Evolutionary conservation across 2,329 filamentous ascomycete species (phyloP).

Genomic region (Colletotrichum magnum): DNA sequence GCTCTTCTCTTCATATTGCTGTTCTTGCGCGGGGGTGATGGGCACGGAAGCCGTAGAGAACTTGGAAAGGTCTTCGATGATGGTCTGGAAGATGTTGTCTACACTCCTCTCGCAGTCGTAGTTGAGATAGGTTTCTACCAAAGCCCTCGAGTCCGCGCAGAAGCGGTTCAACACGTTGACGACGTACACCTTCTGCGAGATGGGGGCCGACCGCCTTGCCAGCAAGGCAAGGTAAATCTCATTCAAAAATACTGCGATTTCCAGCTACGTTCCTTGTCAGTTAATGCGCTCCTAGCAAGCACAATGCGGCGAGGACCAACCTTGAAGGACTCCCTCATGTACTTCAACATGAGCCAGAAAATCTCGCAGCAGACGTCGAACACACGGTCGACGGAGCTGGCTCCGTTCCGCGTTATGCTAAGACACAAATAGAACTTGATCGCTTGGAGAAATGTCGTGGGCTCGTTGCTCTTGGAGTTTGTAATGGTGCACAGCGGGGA

Average conservation of each 20-base stretch:
- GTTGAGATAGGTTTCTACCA: slow-evolving; percentile 97
- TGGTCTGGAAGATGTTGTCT: slow-evolving; percentile 96
- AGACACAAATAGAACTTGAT: slow-evolving; percentile 98
- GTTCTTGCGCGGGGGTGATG: slow-evolving; percentile 83
- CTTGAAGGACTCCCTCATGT: slow-evolving; percentile 95
- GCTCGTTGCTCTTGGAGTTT: slow-evolving; percentile 89
- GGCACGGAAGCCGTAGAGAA: slow-evolving; percentile 85
- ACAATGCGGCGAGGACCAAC: slow-evolving; percentile 55
- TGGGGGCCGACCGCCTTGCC: slow-evolving; percentile 87
- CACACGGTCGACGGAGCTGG: slow-evolving; percentile 90
- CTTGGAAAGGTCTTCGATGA: slow-evolving; percentile 93
- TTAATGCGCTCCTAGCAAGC: neutral
- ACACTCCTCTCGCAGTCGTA: slow-evolving; percentile 97
- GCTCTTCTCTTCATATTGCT: slow-evolving; percentile 86
- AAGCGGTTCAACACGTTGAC: slow-evolving; percentile 88
- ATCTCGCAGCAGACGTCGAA: slow-evolving; percentile 98
- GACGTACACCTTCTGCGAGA: slow-evolving; percentile 94
- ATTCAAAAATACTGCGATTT: slow-evolving; percentile 97
- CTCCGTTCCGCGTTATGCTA: slow-evolving; percentile 93
- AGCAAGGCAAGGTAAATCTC: slow-evolving; percentile 96
- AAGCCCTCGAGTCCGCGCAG: slow-evolving; percentile 85
- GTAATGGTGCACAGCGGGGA: slow-evolving; percentile 93
- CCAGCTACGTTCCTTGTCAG: slow-evolving; percentile 74
- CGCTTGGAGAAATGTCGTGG: slow-evolving; percentile 92
- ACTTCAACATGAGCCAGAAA: slow-evolving; percentile 97